Evolutionary conservation across 164 flowering plant genomes (phyloP).

Genomic region (Saururus chinensis): DNA sequence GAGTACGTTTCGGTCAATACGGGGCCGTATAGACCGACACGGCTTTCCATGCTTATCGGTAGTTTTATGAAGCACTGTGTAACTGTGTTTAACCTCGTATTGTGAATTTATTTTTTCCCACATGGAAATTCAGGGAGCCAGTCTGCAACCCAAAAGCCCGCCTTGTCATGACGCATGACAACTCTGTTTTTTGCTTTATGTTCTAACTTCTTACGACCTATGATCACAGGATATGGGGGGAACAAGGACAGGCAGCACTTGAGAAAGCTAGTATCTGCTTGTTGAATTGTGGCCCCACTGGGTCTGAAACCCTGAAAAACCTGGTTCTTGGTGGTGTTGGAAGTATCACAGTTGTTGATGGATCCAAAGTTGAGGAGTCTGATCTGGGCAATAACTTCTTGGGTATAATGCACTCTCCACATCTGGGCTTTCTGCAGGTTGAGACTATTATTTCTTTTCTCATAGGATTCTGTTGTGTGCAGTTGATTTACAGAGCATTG

Average conservation of each 20-base stretch:
- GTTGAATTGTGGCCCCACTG: conserved; percentile 96
- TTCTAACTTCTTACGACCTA: neutral
- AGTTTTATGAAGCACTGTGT: too few relatives aligned
- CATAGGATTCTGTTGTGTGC: conserved; percentile 7
- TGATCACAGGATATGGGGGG: conserved; percentile 87
- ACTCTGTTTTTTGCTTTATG: neutral
- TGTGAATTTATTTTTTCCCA: too few relatives aligned
- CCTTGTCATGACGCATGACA: too few relatives aligned
- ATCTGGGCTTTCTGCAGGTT: too few relatives aligned
- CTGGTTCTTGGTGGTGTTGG: conserved; percentile 98
- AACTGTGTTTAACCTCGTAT: too few relatives aligned
- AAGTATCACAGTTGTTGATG: conserved; percentile 85
- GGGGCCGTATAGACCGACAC: too few relatives aligned
- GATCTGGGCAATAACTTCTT: conserved; percentile 96
- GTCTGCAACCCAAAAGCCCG: too few relatives aligned
- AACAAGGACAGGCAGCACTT: conserved; percentile 88
- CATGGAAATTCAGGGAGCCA: too few relatives aligned
- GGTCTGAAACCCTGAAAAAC: conserved; percentile 91
- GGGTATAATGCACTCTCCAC: conserved; percentile 30
- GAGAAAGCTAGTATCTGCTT: conserved; percentile 88
- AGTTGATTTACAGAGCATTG: conserved; percentile 84
- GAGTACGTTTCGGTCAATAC: too few relatives aligned
- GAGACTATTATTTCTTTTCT: conserved; percentile 4
- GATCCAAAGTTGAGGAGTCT: conserved; percentile 68
- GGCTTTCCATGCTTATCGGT: too few relatives aligned